phyloP scores from a whole-genome alignment of 768 basidiomycete genomes.

The Collybiopsis luxurians region DNA sequence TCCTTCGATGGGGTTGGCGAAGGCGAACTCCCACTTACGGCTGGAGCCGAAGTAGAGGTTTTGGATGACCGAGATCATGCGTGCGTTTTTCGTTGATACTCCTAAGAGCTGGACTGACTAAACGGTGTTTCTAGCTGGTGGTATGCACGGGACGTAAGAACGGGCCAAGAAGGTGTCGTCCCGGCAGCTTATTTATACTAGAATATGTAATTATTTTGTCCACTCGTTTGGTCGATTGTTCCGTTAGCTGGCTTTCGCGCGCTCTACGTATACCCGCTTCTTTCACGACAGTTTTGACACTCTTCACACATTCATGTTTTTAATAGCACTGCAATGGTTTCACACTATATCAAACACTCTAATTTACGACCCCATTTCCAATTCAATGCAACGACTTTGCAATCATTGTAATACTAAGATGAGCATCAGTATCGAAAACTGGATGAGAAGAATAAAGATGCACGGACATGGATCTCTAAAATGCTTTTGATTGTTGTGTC shows the following conservation, averaged over 20 bases:
- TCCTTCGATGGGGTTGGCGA: constrained; percentile 79
- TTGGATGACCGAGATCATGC: constrained; percentile 79
- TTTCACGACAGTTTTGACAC: constrained; percentile 5
- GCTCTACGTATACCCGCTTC: constrained; percentile 8
- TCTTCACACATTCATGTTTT: constrained; percentile 1
- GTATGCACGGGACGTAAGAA: constrained; percentile 81
- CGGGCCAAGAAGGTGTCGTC: constrained; percentile 85
- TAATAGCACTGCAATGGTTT: background rate
- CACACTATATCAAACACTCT: background rate
- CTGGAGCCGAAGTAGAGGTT: constrained; percentile 72
- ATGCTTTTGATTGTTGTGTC: constrained; percentile 87
- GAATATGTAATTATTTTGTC: constrained; percentile 26
- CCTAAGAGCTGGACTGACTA: background rate
- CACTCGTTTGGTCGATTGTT: constrained; percentile 29
- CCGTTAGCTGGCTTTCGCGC: background rate
- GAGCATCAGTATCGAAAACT: constrained; percentile 6
- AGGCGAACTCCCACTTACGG: constrained; percentile 69
- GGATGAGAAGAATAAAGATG: background rate
- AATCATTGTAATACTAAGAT: constrained; percentile 28
- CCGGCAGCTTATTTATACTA: constrained; percentile 90
- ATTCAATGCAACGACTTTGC: too few species aligned
- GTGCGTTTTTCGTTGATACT: constrained; percentile 41
- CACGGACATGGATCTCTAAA: constrained; percentile 59
- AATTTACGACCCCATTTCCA: constrained; percentile 5
- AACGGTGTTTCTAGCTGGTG: constrained; percentile 67